Evolutionary conservation across 768 basidiomycete genomes (phyloP).

Genomic region (Rubroboletus satanas): DNA sequence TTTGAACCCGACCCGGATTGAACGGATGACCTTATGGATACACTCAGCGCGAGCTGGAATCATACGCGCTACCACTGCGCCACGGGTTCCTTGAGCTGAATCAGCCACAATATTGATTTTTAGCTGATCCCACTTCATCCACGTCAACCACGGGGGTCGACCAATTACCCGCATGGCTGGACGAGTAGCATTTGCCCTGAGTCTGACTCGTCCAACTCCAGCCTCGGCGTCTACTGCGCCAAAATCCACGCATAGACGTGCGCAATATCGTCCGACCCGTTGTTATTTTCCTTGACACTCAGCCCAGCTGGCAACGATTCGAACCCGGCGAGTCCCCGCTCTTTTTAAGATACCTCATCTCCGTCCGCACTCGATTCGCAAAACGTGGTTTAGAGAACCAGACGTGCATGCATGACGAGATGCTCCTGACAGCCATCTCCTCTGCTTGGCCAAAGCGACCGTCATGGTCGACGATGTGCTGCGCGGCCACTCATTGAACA

Average conservation of each 20-base stretch:
- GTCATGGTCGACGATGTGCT: constrained; percentile 19
- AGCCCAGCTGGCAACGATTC: too few relatives aligned
- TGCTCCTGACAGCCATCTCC: constrained; percentile 8
- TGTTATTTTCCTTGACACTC: too few relatives aligned
- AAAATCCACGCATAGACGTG: neutral
- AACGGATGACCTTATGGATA: constrained; percentile 46
- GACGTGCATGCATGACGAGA: neutral
- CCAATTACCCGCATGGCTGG: neutral
- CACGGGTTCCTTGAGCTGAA: constrained; percentile 25
- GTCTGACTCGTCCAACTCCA: neutral
- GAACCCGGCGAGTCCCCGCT: neutral
- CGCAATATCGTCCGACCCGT: neutral
- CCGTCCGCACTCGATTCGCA: constrained; percentile 13
- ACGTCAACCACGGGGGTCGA: too few relatives aligned
- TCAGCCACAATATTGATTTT: too few relatives aligned
- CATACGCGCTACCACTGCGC: constrained; percentile 40
- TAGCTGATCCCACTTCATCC: too few relatives aligned
- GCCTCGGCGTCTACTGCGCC: neutral
- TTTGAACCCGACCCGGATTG: constrained; percentile 42
- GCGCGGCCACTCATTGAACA: constrained; percentile 7
- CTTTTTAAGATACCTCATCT: constrained; percentile 6
- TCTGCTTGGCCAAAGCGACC: constrained; percentile 16
- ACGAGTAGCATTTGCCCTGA: neutral
- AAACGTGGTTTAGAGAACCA: constrained; percentile 16
- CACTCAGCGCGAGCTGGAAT: constrained; percentile 30